These are phyloP conservation scores for Boletus rex-veris DNA, from an alignment of 768 basidiomycete genomes.

Conservation along the genomic window DNA sequence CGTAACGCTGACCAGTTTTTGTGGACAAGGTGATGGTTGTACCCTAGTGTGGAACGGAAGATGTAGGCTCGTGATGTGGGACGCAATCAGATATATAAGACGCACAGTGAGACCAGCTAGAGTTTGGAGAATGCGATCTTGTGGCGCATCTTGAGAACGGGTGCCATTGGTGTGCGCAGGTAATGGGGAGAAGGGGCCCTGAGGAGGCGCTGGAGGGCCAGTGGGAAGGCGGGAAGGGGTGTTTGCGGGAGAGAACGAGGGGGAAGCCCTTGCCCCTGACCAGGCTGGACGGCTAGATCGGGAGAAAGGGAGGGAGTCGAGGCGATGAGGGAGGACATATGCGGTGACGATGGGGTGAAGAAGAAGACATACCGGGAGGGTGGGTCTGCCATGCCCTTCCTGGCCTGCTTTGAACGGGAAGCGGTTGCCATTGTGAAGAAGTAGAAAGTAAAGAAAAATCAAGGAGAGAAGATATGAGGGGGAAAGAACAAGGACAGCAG, in stretches of 20 bases:
- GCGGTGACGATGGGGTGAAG: conserved; percentile 8
- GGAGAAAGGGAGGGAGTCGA: conserved; percentile 5
- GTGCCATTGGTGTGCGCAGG: conserved; percentile 45
- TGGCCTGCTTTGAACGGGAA: conserved; percentile 58
- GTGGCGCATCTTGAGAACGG: conserved; percentile 43
- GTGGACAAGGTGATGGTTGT: conserved; percentile 75
- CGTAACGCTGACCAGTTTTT: conserved; percentile 68
- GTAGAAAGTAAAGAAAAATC: too few relatives aligned
- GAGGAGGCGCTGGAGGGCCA: conserved; percentile 35
- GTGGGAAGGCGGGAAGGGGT: conserved; percentile 42
- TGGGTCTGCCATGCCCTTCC: conserved; percentile 60
- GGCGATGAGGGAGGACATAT: conserved; percentile 10
- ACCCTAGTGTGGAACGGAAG: conserved; percentile 44
- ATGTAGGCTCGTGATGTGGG: conserved; percentile 13
- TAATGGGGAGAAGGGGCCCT: conserved; percentile 43
- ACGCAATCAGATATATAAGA: conserved; percentile 20
- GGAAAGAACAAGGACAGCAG: conserved; percentile 29
- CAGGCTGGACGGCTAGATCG: conserved; percentile 50
- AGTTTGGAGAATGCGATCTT: conserved; percentile 60
- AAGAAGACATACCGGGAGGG: conserved; percentile 44
- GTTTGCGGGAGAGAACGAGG: conserved; percentile 59
- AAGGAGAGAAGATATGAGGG: conserved; percentile 10
- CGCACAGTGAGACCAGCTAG: conserved; percentile 70
- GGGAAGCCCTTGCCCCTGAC: conserved; percentile 65
- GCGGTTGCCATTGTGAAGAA: conserved; percentile 54